Evolutionary conservation across 345 rosid species (phyloP).

Genomic region (Brassica incana): DNA sequence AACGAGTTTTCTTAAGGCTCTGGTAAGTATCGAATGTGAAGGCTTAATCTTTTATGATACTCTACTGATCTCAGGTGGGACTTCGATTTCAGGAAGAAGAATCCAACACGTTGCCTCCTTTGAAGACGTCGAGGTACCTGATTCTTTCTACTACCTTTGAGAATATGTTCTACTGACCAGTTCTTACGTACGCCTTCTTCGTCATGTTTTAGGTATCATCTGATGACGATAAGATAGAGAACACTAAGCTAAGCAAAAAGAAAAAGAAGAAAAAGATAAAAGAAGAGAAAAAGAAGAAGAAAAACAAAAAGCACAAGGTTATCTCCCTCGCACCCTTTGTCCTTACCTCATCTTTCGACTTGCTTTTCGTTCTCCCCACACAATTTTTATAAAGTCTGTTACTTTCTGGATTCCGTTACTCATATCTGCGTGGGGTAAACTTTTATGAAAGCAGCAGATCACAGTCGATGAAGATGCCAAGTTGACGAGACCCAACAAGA

Average conservation of each 20-base stretch:
- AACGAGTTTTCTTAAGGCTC: neutral
- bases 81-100: slow-evolving; percentile 57
- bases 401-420: slow-evolving; percentile 26
- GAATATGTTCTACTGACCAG: slow-evolving; percentile 25
- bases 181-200: slow-evolving; percentile 16
- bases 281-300: slow-evolving; percentile 42
- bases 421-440: slow-evolving; percentile 22
- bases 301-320: slow-evolving; percentile 51
- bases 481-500: slow-evolving; percentile 43
- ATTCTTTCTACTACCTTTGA: slow-evolving; percentile 12
- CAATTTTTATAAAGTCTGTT: slow-evolving; percentile 18
- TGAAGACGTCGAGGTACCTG: slow-evolving; percentile 48
- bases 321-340: slow-evolving; percentile 22
- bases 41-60: slow-evolving; percentile 21
- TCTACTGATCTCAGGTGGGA: slow-evolving; percentile 49
- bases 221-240: slow-evolving; percentile 44
- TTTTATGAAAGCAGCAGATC: slow-evolving; percentile 38
- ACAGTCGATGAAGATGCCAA: slow-evolving; percentile 30
- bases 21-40: slow-evolving; percentile 13
- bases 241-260: slow-evolving; percentile 43
- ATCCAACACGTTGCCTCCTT: slow-evolving; percentile 72
- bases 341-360: slow-evolving; percentile 36
- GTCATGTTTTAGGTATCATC: slow-evolving; percentile 38
- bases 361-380: slow-evolving; percentile 32
- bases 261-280: slow-evolving; percentile 44